Evolutionary conservation across 2,329 filamentous ascomycete species (phyloP).

Genomic region (Fusarium ambrosium): DNA sequence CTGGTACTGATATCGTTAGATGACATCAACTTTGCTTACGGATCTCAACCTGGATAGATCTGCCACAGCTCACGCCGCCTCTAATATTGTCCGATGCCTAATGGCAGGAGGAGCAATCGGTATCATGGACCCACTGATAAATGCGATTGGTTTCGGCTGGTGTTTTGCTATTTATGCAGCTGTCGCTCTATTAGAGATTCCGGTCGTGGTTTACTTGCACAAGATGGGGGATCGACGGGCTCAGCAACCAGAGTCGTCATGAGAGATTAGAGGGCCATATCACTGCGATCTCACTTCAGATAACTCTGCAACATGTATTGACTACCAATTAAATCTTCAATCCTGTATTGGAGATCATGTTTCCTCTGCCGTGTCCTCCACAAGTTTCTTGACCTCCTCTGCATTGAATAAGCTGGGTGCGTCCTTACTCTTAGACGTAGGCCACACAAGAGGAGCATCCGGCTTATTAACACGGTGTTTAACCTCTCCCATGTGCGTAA

Average conservation of each 20-base stretch:
- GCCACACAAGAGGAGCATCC: neutral
- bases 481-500: neutral
- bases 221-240: neutral
- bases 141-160: neutral
- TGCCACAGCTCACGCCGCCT: conserved; percentile 46
- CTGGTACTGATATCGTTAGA: neutral
- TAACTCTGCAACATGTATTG: neutral
- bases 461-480: neutral
- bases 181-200: neutral
- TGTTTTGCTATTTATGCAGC: neutral
- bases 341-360: neutral
- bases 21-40: conserved; percentile 40
- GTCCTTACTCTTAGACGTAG: neutral
- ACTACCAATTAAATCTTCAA: neutral
- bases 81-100: conserved; percentile 44
- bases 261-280: neutral
- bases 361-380: neutral
- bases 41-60: conserved; percentile 43
- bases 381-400: neutral
- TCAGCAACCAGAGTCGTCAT: neutral
- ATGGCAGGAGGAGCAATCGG: conserved; percentile 42
- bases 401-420: neutral
- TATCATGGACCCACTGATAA: conserved; percentile 32
- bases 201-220: neutral
- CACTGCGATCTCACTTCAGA: neutral